Evolutionary conservation across 2,329 filamentous ascomycete species (phyloP), one percentile per base, ranked within the genome.

Genomic region (Pleomassaria siparia): DNA sequence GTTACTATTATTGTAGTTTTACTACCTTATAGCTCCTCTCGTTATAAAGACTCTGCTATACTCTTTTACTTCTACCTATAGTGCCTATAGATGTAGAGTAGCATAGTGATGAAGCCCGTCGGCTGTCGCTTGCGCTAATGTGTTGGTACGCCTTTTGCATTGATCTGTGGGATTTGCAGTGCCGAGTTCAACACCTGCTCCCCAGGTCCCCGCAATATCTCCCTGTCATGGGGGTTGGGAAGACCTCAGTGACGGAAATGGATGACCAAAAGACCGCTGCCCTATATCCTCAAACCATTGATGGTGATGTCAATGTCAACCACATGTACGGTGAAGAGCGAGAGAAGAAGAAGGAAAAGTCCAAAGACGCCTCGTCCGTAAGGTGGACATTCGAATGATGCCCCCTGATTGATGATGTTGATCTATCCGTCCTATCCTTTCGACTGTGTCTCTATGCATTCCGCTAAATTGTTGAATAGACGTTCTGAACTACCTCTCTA

Each of bases 351-450:
- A 83, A 88, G 62, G 74, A 70, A 53, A 76, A 74, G 25, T n/a
- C n/a, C n/a, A n/a, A n/a, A n/a, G n/a, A n/a, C n/a, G n/a, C n/a
- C 73, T 90, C 50, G 79, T 82, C 64, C 79, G 83, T 53, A 89
- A 88, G 71, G 82, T 89, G 42, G 86, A 89, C 60, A 52, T 78
- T 20, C 79, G 85, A 32, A 50, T 88, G 67, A 73, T 88, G 60
- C 84, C 84, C n/a, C n/a, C n/a, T n/a, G n/a, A 0, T 80, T 82
- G 63, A 73, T 89, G 53, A 80, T 88, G 22, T 67, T 88, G 57
- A 85, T 89, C 7, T 53, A 47, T 49, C 30, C 37, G 49, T 36
- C 12, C 25, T 7, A 26, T 32, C 10, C 7, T n/a, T 9, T 32
- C 13, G 9, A 10, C 29, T n/a, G 15, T 15, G 9, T 10, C 18